Percentiles rank a stretch among this genome's conserved stretches.
phyloP scores from a whole-genome alignment of 371 early-diverging fungal species.

The Catenaria anguillulae region DNA sequence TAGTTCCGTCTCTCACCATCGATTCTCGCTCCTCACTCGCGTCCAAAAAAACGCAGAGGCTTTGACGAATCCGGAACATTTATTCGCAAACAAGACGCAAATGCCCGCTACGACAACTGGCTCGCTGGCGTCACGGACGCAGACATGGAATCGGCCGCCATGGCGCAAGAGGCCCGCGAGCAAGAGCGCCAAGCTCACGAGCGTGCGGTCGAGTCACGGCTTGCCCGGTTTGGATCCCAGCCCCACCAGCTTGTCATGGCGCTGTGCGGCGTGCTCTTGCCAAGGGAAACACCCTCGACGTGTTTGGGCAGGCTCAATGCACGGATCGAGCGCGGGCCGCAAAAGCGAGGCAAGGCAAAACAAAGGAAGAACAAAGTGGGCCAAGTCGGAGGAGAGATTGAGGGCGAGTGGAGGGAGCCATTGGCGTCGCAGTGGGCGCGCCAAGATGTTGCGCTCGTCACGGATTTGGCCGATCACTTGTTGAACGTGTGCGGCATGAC shows the following conservation, averaged over 20 bases:
- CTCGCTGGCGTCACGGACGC: slow-evolving; percentile 5
- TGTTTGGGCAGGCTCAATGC: neutral
- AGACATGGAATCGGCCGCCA: slow-evolving; percentile 8
- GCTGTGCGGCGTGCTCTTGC: neutral
- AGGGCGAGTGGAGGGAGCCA: neutral
- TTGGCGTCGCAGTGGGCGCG: neutral
- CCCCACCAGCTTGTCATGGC: neutral
- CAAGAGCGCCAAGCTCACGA: slow-evolving; percentile 1
- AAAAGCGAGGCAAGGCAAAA: neutral
- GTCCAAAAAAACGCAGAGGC: neutral
- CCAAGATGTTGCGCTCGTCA: slow-evolving; percentile 7
- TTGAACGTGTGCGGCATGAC: neutral
- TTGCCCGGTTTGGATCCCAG: no score
- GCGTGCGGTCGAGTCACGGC: neutral
- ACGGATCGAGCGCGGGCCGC: neutral
- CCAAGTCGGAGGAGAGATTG: no score
- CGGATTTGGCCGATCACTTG: slow-evolving; percentile 8
- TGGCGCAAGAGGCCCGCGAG: neutral
- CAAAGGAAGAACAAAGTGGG: no score
- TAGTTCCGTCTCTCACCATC: neutral
- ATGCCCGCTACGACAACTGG: slow-evolving; percentile 9
- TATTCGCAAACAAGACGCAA: slow-evolving; percentile 7
- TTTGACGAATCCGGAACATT: slow-evolving; percentile 12
- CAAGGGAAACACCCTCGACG: neutral
- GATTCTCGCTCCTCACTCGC: neutral